These are phyloP conservation scores for Neocucurbitaria cava DNA, from an alignment of 2,329 filamentous ascomycete species.

Conservation along the genomic window DNA sequence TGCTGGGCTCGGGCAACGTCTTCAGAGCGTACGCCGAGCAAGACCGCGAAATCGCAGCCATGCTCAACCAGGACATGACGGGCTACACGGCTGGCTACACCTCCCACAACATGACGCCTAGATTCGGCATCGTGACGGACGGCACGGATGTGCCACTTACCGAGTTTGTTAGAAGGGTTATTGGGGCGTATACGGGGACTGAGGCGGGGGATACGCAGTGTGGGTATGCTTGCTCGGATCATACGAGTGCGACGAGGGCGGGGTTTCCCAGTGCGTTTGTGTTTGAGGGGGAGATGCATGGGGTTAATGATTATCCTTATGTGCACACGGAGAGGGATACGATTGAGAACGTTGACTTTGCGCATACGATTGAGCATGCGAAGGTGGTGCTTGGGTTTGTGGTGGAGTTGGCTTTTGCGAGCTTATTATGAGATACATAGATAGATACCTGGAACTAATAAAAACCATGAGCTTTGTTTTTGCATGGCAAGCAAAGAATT, in stretches of 20 bases:
- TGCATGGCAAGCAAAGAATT: no score
- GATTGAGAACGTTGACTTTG: conserved; percentile 75
- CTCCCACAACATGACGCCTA: conserved; percentile 81
- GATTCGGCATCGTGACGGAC: conserved; percentile 89
- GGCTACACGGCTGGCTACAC: conserved; percentile 83
- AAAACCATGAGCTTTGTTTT: neutral
- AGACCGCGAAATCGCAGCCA: conserved; percentile 80
- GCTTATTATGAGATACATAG: no score
- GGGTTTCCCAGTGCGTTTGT: conserved; percentile 77
- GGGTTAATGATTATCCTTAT: conserved; percentile 62
- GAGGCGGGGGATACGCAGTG: conserved; percentile 86
- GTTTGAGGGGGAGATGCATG: conserved; percentile 70
- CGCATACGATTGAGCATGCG: conserved; percentile 90
- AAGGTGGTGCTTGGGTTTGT: conserved; percentile 80
- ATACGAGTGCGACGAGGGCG: conserved; percentile 73
- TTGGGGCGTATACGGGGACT: conserved; percentile 85
- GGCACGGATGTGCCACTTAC: conserved; percentile 83
- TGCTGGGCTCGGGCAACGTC: conserved; percentile 86
- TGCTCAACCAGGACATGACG: conserved; percentile 95
- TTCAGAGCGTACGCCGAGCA: conserved; percentile 78
- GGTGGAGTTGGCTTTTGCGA: conserved; percentile 80
- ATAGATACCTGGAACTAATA: conserved; percentile 20
- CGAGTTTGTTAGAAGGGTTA: conserved; percentile 84
- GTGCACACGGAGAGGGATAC: conserved; percentile 73
- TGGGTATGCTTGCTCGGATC: conserved; percentile 81